Conservation (phyloP, 345 rosid species). For the Aegle marmelos region DNA sequence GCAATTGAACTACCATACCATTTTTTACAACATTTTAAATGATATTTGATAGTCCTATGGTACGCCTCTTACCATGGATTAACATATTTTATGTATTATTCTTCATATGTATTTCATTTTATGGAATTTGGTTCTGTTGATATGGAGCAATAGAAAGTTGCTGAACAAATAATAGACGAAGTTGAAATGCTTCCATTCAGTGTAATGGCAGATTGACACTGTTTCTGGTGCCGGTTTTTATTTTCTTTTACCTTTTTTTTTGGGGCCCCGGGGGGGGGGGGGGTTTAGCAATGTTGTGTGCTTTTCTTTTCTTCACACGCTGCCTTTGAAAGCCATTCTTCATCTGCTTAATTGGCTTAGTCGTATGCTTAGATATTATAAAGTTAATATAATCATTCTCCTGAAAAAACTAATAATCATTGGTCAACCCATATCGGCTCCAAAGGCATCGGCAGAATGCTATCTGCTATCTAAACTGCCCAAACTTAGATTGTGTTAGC, state of each 20-base stretch:
- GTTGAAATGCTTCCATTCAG: not conserved
- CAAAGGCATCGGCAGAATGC: not conserved
- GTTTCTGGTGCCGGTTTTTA: not conserved
- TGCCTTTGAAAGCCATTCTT: conserved; percentile 4
- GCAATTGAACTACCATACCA: not conserved
- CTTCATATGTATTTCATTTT: not conserved
- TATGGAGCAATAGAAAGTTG: not conserved
- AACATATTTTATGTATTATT: too few relatives aligned
- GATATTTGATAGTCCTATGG: not conserved
- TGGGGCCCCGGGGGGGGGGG: too few relatives aligned
- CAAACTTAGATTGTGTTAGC: not conserved
- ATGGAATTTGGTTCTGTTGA: not conserved
- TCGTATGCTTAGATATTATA: not conserved
- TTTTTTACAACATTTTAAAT: not conserved
- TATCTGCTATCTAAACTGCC: not conserved
- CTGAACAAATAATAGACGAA: not conserved
- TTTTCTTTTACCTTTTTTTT: too few relatives aligned
- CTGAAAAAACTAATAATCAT: not conserved
- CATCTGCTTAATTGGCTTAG: not conserved
- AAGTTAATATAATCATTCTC: not conserved
- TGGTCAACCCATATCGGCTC: not conserved
- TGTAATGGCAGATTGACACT: not conserved
- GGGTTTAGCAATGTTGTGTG: not conserved
- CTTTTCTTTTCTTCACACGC: not conserved
- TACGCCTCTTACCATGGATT: not conserved